These are phyloP conservation scores for Diophrys appendiculata DNA, from an alignment of 73 alveolate genomes.

Conservation along the genomic window DNA sequence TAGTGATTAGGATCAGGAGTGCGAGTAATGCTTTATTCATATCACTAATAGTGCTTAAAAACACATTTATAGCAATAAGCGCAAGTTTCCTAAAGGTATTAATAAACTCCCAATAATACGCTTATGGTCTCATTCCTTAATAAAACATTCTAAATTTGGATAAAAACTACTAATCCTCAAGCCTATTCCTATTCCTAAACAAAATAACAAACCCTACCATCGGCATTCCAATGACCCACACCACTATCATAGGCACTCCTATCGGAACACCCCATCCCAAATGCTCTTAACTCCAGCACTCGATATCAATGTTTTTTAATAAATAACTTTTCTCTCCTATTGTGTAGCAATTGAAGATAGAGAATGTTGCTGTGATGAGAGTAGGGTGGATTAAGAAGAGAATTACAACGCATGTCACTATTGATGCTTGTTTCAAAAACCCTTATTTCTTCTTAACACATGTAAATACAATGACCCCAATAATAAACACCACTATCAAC, in stretches of 20 bases:
- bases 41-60: background rate
- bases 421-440: background rate
- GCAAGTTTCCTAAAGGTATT: conserved; percentile 12
- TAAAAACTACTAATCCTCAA: background rate
- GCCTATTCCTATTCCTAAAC: background rate
- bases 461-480: background rate
- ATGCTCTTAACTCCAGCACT: conserved; percentile 13
- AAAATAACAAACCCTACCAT: background rate
- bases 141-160: conserved; percentile 1
- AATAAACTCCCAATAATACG: conserved; percentile 12
- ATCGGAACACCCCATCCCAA: background rate
- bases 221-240: conserved; percentile 19
- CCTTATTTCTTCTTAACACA: background rate
- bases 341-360: conserved; percentile 3
- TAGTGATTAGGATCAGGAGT: background rate
- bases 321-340: background rate
- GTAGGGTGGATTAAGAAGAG: conserved; percentile 16
- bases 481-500: background rate
- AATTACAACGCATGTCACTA: background rate
- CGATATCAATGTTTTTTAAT: background rate
- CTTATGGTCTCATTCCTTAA: conserved; percentile 16
- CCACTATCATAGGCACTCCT: conserved; percentile 15
- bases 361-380: background rate
- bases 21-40: conserved; percentile 2
- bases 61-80: conserved; percentile 4